Evolutionary conservation across 768 basidiomycete genomes (phyloP).

Genomic region (Baorangia bicolor): DNA sequence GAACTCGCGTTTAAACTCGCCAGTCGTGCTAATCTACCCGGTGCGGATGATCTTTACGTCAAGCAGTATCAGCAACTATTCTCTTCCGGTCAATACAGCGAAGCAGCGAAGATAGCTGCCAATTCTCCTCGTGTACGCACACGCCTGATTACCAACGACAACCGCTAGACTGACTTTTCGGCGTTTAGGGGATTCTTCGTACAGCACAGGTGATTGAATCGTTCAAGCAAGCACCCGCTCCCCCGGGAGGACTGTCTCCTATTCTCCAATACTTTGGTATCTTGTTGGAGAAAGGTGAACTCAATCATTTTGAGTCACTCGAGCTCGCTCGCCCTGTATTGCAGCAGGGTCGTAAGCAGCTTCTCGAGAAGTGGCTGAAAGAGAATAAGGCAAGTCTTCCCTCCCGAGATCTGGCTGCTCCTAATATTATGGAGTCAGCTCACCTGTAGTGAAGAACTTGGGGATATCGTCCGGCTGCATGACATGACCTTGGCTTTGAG

Average conservation of each 20-base stretch:
- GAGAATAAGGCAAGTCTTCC: constrained; percentile 81
- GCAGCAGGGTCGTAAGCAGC: constrained; percentile 93
- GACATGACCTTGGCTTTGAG: constrained; percentile 98
- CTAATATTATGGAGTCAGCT: constrained; percentile 50
- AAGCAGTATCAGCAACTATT: constrained; percentile 94
- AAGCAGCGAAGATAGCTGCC: constrained; percentile 97
- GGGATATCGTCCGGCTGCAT: constrained; percentile 90
- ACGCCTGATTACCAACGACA: not conserved
- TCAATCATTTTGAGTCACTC: constrained; percentile 93
- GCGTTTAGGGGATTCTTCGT: constrained; percentile 80
- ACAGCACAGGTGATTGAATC: constrained; percentile 95
- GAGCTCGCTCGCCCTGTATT: constrained; percentile 96
- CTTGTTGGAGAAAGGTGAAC: constrained; percentile 95
- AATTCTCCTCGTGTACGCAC: constrained; percentile 83
- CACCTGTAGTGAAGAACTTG: constrained; percentile 97
- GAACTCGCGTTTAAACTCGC: constrained; percentile 98
- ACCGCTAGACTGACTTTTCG: constrained; percentile 2
- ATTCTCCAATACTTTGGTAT: constrained; percentile 99
- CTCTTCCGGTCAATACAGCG: constrained; percentile 81
- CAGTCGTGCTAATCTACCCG: constrained; percentile 92
- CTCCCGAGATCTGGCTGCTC: constrained; percentile 3
- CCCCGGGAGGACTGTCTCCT: constrained; percentile 87
- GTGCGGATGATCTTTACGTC: constrained; percentile 95
- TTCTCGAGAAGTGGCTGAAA: constrained; percentile 98
- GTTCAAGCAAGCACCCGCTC: constrained; percentile 93